Base-by-base conservation (phyloP, 352 stramenopile species). In the Achlya hypogyna region DNA sequence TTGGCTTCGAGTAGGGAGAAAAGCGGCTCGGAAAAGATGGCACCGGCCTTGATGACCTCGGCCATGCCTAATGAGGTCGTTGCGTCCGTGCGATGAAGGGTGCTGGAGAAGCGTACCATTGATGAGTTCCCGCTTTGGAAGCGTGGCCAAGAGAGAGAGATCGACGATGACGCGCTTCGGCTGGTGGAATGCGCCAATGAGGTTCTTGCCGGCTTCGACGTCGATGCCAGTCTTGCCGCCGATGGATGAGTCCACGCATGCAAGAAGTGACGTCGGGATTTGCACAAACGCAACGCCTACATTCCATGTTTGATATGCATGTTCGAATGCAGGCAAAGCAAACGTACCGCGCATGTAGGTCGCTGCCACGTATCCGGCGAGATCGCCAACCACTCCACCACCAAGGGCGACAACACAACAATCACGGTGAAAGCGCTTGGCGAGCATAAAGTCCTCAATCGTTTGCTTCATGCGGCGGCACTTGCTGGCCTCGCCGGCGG, bases 141-240 rank as follows among this genome's bases (percentile, higher is more conserved):
- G 80, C 45, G 95, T 98, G 53, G 84, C 75, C 40, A 99, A 82
- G 34, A 91, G 86, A 31, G 81, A 86, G 18, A 97, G 90, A 73
- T 99, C 95, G 53, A 98, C 91, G 74, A 99, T 96, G 22, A 99
- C 96, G 69, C 91, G 93, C 71, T 98, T 79, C 20, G 97, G 96
- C 87, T 99, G 98, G 78, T 99, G 95, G 82, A 99, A 99, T 31
- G 96, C 91, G 43, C 97, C 97, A 63, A 99, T 88, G 78, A 99
- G 95, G 77, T 99, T 99, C 82, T 99, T 99, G 75, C 95, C 74
- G 73, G 78, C 91, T 82, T 88, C 88, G 74, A 89, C 96, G 72
- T 99, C 96, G 51, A 99, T 95, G 74, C 96, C 97, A 0, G 96
- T 99, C 79, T 99, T 99, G 66, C 96, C 96, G 53, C 96, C 97